phyloP scores from a whole-genome alignment of 2,329 filamentous ascomycete genomes.

The Elsinoe batatas region DNA sequence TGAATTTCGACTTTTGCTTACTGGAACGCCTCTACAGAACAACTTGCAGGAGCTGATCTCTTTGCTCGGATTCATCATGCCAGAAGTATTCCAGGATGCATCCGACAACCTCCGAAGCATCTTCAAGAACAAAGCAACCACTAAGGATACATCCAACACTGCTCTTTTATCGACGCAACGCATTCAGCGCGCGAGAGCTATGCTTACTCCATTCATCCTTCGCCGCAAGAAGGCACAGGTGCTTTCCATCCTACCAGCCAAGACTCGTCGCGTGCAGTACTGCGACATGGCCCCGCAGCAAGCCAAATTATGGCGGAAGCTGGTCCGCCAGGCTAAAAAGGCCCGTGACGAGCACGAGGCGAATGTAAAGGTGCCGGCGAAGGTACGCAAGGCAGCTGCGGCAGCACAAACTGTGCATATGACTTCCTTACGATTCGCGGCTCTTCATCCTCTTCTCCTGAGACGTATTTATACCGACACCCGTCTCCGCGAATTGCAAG shows the following conservation, averaged over 20 bases:
- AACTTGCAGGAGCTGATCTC: slow-evolving; percentile 88
- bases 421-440: slow-evolving; percentile 85
- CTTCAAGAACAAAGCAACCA: slow-evolving; percentile 85
- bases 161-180: slow-evolving; percentile 79
- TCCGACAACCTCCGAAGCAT: slow-evolving; percentile 73
- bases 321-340: slow-evolving; percentile 53
- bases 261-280: slow-evolving; percentile 66
- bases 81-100: slow-evolving; percentile 62
- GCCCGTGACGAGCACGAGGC: slow-evolving; percentile 20
- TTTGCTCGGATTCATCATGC: slow-evolving; percentile 88
- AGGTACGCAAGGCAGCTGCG: slow-evolving; percentile 6
- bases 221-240: slow-evolving; percentile 91
- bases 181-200: slow-evolving; percentile 76
- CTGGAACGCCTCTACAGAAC: slow-evolving; percentile 87
- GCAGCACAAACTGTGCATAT: slow-evolving; percentile 35
- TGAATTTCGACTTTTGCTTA: slow-evolving; percentile 76
- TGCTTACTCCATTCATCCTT: slow-evolving; percentile 90
- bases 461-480: slow-evolving; percentile 68
- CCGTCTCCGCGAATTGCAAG: slow-evolving; percentile 60
- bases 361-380: slow-evolving; percentile 27
- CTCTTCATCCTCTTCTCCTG: slow-evolving; percentile 84
- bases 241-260: slow-evolving; percentile 68
- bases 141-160: slow-evolving; percentile 64
- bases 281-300: slow-evolving; percentile 71
- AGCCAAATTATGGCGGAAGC: slow-evolving; percentile 59